Base-by-base conservation (phyloP, 257 asterid species). In the Nicotiana undulata region DNA sequence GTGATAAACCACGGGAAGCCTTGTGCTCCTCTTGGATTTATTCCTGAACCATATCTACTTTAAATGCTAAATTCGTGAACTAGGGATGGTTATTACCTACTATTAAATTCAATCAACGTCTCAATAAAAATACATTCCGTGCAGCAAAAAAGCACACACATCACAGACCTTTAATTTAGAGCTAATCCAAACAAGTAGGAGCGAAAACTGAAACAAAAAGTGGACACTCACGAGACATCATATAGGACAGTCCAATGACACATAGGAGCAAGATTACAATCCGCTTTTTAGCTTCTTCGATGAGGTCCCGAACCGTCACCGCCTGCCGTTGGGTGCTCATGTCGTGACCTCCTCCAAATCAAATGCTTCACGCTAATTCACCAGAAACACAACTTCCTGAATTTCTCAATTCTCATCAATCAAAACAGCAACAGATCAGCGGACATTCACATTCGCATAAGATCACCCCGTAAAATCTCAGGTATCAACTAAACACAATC, bases 271-370 rank as follows among this genome's bases (percentile, higher is more conserved):
- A 74, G 46, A 88, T 85, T 15, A 88, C 91, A 78, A 85, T 74
- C 72, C 91, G 81, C 86, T 86, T 88, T 84, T 88, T 88, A 28
- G 88, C 91, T 84, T 88, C 91, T 86, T 86, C 91, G 28, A 85
- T 83, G 59, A 88, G 89, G 90, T 86, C 90, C 82, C 78, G 80
- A 75, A 85, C 85, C 72, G 81, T 83, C 80, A 83, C 87, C 67
- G 72, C 66, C 46, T 68, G 87, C 84, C 81, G 76, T 64, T 78
- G 84, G 81, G 80, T 82, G 84, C 85, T 85, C 91, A 88, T 88
- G 80, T 83, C 80, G 34, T 40, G 67, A 75, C 84, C 85, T 44
- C 82, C 58, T 3, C 68, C 7, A 61, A 40, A 77, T 78, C 80
- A 76, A 76, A 76, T 55, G 63, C 67, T 49, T 66, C 60, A 34